These are phyloP conservation scores for Solanum bukasovii DNA, from an alignment of 257 asterid species.

Conservation along the genomic window DNA sequence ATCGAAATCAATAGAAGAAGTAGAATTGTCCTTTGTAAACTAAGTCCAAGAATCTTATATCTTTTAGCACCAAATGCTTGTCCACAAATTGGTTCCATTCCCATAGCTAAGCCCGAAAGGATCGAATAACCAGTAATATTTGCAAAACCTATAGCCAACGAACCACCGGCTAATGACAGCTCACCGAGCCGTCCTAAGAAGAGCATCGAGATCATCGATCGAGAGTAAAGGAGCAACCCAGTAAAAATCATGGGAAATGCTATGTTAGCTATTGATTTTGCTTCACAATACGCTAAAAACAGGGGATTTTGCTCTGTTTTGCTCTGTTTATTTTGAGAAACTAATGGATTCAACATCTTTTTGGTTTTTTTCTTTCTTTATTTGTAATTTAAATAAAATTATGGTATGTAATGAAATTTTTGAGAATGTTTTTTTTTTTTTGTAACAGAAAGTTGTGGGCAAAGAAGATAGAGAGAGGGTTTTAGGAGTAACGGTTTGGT, in stretches of 20 bases:
- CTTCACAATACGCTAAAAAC: not conserved
- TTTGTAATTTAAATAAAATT: no score
- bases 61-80: constrained; percentile 52
- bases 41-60: constrained; percentile 34
- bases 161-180: constrained; percentile 30
- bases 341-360: not conserved
- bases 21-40: constrained; percentile 31
- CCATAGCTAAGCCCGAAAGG: constrained; percentile 50
- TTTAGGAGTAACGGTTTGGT: not conserved
- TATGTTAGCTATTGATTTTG: not conserved
- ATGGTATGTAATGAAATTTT: not conserved
- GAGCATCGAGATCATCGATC: not conserved
- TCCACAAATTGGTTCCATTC: constrained; percentile 63
- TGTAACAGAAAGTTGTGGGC: constrained; percentile 1
- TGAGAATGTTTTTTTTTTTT: not conserved
- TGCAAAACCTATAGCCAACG: constrained; percentile 38
- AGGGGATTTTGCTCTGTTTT: not conserved
- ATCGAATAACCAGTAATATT: constrained; percentile 53
- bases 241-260: not conserved
- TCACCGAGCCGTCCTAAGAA: not conserved
- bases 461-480: not conserved
- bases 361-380: no score
- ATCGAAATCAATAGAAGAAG: constrained; percentile 25
- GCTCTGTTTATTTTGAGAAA: not conserved
- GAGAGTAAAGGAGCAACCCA: not conserved